Evolutionary conservation across 345 rosid genomes (phyloP).

Genomic region (Eucalyptus grandis): DNA sequence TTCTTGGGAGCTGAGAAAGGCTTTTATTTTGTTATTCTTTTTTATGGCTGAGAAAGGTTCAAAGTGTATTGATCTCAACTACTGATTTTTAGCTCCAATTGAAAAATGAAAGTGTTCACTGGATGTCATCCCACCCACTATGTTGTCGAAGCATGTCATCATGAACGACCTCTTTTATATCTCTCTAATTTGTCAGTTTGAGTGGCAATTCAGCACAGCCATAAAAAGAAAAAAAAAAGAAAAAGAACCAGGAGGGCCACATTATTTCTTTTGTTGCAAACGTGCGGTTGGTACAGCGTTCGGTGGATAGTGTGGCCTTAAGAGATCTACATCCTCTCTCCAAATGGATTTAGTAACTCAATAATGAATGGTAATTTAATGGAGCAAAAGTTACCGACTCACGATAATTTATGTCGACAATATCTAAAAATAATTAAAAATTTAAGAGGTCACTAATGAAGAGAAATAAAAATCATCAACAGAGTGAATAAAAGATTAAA

Average conservation of each 20-base stretch:
- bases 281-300: not conserved
- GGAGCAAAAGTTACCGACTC: not conserved
- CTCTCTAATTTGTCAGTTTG: not conserved
- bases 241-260: not conserved
- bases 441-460: not conserved
- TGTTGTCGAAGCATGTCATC: not conserved
- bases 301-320: not conserved
- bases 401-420: not conserved
- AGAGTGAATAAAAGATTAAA: not conserved
- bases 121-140: not conserved
- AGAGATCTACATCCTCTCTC: not conserved
- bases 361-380: not conserved
- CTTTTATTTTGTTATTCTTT: too few species aligned
- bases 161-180: not conserved
- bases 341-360: not conserved
- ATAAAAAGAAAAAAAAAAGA: not conserved
- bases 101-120: not conserved
- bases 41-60: too few species aligned
- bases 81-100: not conserved
- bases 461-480: not conserved
- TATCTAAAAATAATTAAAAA: not conserved
- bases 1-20: not conserved
- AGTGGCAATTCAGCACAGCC: not conserved
- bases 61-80: not conserved
- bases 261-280: not conserved